Conservation (phyloP, 1,139 yeast genomes). For the Sugiyamaella castrensis region DNA sequence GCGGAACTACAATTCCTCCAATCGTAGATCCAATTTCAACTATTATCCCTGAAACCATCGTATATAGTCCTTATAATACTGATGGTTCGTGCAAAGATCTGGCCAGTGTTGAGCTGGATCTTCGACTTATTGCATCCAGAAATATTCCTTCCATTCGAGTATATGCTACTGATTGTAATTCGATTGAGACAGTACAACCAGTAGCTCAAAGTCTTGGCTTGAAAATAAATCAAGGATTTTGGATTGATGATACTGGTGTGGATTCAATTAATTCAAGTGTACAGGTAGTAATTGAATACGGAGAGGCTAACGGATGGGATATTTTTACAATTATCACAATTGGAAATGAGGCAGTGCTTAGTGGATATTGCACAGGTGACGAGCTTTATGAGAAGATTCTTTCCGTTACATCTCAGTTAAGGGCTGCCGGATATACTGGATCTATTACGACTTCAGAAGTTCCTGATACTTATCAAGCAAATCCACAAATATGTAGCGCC, state of each 20-base stretch:
- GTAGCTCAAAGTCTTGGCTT: conserved; percentile 60
- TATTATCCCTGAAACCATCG: conserved; percentile 53
- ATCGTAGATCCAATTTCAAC: conserved; percentile 14
- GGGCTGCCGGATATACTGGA: conserved; percentile 74
- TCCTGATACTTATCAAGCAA: conserved; percentile 61
- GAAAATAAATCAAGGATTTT: conserved; percentile 80
- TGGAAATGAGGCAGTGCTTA: conserved; percentile 82
- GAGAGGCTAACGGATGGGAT: conserved; percentile 52
- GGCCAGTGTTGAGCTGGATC: conserved; percentile 55
- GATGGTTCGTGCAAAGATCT: conserved; percentile 64
- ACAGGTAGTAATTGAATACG: conserved; percentile 49
- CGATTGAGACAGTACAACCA: conserved; percentile 63
- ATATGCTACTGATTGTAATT: conserved; percentile 83
- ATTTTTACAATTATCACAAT: conserved; percentile 70
- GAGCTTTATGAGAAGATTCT: conserved; percentile 62
- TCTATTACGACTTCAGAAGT: conserved; percentile 82
- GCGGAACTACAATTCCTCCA: conserved; percentile 10
- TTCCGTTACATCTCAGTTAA: conserved; percentile 56
- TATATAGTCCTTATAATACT: conserved; percentile 76
- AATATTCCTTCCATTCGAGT: conserved; percentile 67
- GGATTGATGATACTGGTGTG: conserved; percentile 63
- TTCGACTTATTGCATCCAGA: conserved; percentile 52
- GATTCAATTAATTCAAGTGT: conserved; percentile 65
- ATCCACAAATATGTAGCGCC: conserved; percentile 69
- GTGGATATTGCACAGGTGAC: conserved; percentile 54